Percentiles rank a stretch among this genome's conserved stretches.
These are phyloP conservation scores for Fagus sylvatica DNA, from an alignment of 306 rosid species.

Conservation along the genomic window DNA sequence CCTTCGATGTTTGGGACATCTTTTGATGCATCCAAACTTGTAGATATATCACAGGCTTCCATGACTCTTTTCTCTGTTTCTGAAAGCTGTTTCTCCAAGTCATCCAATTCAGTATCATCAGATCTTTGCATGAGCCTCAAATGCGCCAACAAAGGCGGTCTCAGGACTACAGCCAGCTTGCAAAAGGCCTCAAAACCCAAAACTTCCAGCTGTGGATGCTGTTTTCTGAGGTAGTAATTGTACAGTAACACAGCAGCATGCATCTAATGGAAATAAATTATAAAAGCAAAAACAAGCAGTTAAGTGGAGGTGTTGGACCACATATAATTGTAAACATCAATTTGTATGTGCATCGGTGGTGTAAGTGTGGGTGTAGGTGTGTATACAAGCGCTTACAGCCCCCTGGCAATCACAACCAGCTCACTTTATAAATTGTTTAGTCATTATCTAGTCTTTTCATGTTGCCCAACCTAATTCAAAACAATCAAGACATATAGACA, in stretches of 20 bases:
- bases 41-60: conserved; percentile 70
- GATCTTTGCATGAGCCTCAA: conserved; percentile 62
- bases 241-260: conserved; percentile 71
- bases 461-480: too few relatives aligned
- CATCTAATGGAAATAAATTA: conserved; percentile 51
- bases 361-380: not conserved
- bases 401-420: too few relatives aligned
- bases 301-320: conserved; percentile 19
- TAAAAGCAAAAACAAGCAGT: conserved; percentile 30
- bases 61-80: conserved; percentile 61
- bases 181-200: conserved; percentile 65
- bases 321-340: not conserved
- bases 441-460: too few relatives aligned
- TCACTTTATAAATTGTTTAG: too few relatives aligned
- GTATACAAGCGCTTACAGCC: not conserved
- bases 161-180: conserved; percentile 61
- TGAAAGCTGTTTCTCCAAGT: conserved; percentile 68
- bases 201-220: conserved; percentile 49
- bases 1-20: conserved; percentile 54
- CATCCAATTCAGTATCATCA: conserved; percentile 45
- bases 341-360: not conserved
- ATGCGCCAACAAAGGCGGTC: conserved; percentile 58
- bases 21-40: conserved; percentile 57
- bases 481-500: too few relatives aligned
- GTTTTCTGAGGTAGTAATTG: conserved; percentile 79